Conservation (phyloP, 2,329 filamentous ascomycete species). For the Fusarium globosum region DNA sequence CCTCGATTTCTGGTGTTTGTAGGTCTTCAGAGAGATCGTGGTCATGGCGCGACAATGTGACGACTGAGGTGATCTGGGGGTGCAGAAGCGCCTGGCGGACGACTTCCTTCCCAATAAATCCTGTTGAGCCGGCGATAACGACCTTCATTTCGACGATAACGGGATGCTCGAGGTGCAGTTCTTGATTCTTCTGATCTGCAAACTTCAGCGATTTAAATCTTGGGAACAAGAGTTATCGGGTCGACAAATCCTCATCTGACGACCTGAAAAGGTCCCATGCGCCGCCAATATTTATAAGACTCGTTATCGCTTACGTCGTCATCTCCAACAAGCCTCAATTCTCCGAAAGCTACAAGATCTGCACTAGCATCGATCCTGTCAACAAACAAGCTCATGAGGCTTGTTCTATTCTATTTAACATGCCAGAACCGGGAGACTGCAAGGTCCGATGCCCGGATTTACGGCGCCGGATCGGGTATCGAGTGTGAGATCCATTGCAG, state of each 20-base stretch:
- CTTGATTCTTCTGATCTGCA: neutral
- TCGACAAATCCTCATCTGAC: no score
- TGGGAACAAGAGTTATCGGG: neutral
- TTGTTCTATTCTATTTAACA: neutral
- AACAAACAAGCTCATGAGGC: neutral
- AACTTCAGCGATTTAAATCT: neutral
- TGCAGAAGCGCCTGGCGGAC: slow-evolving; percentile 55
- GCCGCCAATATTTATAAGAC: neutral
- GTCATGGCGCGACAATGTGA: slow-evolving; percentile 55
- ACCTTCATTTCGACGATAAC: slow-evolving; percentile 53
- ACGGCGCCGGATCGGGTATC: slow-evolving; percentile 10
- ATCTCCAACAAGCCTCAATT: neutral
- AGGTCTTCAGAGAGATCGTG: slow-evolving; percentile 44
- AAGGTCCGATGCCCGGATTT: neutral
- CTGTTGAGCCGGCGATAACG: slow-evolving; percentile 56
- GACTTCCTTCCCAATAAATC: slow-evolving; percentile 56
- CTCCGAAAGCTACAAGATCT: neutral
- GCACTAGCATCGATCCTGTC: neutral
- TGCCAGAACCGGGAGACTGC: slow-evolving; percentile 2
- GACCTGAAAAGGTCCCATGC: neutral
- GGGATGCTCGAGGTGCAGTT: neutral
- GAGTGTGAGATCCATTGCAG: slow-evolving; percentile 7
- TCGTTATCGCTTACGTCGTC: neutral
- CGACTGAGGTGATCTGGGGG: slow-evolving; percentile 52
- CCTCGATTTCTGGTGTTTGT: slow-evolving; percentile 36